These are phyloP conservation scores for Vanilla planifolia DNA, from an alignment of 106 monocot genomes.

Conservation along the genomic window DNA sequence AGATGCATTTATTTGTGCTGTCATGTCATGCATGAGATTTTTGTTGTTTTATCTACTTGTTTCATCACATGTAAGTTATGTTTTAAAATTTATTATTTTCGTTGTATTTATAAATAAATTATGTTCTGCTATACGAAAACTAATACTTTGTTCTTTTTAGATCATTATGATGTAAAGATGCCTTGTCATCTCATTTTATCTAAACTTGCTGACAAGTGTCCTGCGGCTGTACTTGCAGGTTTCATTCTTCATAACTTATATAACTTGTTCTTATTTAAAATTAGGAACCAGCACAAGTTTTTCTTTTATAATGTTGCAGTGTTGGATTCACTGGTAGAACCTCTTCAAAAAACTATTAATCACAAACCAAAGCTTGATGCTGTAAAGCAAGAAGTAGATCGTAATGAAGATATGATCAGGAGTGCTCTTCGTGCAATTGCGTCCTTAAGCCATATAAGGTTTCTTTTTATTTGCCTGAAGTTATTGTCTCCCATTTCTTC, in stretches of 20 bases:
- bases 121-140: no score
- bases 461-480: not conserved
- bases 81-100: no score
- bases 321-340: slow-evolving; percentile 83
- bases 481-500: no score
- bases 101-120: no score
- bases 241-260: slow-evolving; percentile 12
- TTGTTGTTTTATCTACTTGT: no score
- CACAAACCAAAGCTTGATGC: slow-evolving; percentile 96
- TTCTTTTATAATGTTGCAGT: slow-evolving; percentile 32
- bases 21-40: no score
- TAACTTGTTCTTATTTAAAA: no score
- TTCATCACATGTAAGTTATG: no score
- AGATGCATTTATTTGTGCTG: no score
- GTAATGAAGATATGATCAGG: slow-evolving; percentile 98
- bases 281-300: no score
- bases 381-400: slow-evolving; percentile 98
- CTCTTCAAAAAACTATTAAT: slow-evolving; percentile 86
- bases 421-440: slow-evolving; percentile 96
- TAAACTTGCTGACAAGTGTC: slow-evolving; percentile 96
- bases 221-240: slow-evolving; percentile 98
- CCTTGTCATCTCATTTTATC: slow-evolving; percentile 99
- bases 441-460: slow-evolving; percentile 89
- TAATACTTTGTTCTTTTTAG: no score
- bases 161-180: slow-evolving; percentile 99